Evolutionary conservation across 805 yeast genomes (phyloP).

Genomic region (Nakazawaea pomicola): DNA sequence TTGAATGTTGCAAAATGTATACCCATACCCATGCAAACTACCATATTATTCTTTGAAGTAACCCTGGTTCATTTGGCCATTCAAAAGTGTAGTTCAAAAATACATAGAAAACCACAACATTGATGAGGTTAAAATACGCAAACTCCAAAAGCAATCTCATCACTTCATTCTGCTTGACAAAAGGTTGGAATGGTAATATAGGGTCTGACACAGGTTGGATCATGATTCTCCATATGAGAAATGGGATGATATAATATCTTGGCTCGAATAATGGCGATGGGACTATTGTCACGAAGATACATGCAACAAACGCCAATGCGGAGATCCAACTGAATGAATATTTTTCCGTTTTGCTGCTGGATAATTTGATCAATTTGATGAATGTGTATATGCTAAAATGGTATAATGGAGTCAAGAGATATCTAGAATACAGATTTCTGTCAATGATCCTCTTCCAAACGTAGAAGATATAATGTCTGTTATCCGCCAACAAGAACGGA

Average conservation of each 20-base stretch:
- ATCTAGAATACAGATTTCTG: conserved; percentile 39
- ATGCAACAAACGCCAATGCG: conserved; percentile 45
- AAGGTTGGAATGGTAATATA: conserved; percentile 17
- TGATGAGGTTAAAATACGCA: conserved; percentile 55
- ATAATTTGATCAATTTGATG: conserved; percentile 24
- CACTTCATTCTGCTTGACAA: conserved; percentile 20
- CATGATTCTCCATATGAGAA: conserved; percentile 65
- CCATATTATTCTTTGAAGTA: conserved; percentile 85
- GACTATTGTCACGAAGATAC: conserved; percentile 56
- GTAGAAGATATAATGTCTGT: conserved; percentile 90
- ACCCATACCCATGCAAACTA: no score
- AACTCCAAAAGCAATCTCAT: conserved; percentile 48
- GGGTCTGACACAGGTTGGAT: conserved; percentile 34
- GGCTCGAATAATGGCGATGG: conserved; percentile 96
- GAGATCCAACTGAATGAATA: conserved; percentile 29
- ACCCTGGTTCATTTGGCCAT: conserved; percentile 60
- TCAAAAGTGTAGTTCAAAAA: conserved; percentile 58
- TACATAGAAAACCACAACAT: conserved; percentile 44
- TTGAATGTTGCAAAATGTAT: no score
- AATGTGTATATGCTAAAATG: conserved; percentile 43
- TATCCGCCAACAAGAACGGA: conserved; percentile 90
- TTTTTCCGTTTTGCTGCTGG: conserved; percentile 15
- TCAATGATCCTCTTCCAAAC: conserved; percentile 65
- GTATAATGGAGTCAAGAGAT: conserved; percentile 59
- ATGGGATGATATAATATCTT: conserved; percentile 84